Conservation (phyloP, 2,329 filamentous ascomycete species). For the Tolypocladium tropicale region DNA sequence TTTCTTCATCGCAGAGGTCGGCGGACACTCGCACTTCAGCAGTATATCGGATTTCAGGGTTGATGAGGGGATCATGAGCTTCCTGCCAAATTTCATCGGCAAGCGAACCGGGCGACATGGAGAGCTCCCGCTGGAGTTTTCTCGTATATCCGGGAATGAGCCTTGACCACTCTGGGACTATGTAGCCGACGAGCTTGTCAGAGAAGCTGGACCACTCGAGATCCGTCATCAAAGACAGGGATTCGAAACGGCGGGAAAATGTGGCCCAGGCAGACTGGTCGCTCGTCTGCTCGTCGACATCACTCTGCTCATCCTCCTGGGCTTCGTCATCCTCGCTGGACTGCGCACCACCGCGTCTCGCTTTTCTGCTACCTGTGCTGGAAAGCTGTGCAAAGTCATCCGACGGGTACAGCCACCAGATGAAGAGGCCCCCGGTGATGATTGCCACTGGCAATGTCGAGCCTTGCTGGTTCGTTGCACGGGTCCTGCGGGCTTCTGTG, state of each 20-base stretch:
- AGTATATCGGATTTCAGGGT: constrained; percentile 79
- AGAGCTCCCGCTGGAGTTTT: constrained; percentile 81
- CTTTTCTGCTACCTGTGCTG: constrained; percentile 4
- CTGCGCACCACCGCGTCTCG: constrained; percentile 1
- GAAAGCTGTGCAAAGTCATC: constrained; percentile 30
- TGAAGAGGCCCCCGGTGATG: constrained; percentile 24
- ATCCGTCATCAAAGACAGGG: constrained; percentile 43
- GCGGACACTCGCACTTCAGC: constrained; percentile 74
- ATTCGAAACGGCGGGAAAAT: constrained; percentile 37
- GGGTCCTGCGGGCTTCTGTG: not conserved
- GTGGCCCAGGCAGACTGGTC: constrained; percentile 34
- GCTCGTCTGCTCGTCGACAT: constrained; percentile 8
- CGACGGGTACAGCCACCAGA: constrained; percentile 33
- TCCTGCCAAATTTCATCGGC: constrained; percentile 92
- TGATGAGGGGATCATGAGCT: constrained; percentile 69
- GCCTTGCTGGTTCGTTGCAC: not conserved
- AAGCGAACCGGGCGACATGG: constrained; percentile 76
- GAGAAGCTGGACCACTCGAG: constrained; percentile 44
- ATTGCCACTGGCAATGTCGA: constrained; percentile 13
- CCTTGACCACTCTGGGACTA: constrained; percentile 77
- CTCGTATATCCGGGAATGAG: constrained; percentile 63
- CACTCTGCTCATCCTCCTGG: constrained; percentile 9
- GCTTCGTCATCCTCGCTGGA: constrained; percentile 1
- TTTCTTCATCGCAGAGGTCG: constrained; percentile 75
- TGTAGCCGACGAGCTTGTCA: constrained; percentile 54